phyloP scores from a whole-genome alignment of 257 asterid genomes.

The Nemophila menziesii region DNA sequence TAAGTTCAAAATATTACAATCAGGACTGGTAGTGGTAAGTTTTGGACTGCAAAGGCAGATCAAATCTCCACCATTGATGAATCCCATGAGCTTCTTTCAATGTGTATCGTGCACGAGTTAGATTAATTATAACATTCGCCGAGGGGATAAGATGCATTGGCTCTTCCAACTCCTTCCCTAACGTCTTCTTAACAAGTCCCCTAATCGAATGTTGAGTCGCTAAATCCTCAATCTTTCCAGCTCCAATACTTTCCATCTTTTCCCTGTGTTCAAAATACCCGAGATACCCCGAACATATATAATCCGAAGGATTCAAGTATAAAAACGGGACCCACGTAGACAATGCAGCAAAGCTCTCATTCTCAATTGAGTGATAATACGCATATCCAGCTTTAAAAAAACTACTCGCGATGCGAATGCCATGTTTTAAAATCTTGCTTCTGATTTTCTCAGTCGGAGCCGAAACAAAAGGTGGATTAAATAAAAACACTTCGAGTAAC shows the following conservation, averaged over 20 bases:
- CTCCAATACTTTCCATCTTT: slow-evolving; percentile 71
- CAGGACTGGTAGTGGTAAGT: slow-evolving; percentile 31
- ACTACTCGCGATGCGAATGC: slow-evolving; percentile 72
- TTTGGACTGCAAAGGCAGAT: slow-evolving; percentile 37
- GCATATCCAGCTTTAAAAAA: slow-evolving; percentile 83
- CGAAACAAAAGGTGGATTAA: slow-evolving; percentile 79
- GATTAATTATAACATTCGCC: slow-evolving; percentile 47
- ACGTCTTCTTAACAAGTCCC: slow-evolving; percentile 47
- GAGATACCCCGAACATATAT: slow-evolving; percentile 63
- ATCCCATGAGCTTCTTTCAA: slow-evolving; percentile 88
- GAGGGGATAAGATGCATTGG: slow-evolving; percentile 80
- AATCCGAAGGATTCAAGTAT: slow-evolving; percentile 61
- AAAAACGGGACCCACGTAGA: slow-evolving; percentile 59
- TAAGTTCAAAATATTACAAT: too few relatives aligned
- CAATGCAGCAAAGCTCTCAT: slow-evolving; percentile 33
- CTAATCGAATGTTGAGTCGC: slow-evolving; percentile 82
- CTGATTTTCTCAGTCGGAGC: slow-evolving; percentile 75
- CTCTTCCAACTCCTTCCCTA: slow-evolving; percentile 60
- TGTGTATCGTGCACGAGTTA: slow-evolving; percentile 35
- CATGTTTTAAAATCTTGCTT: slow-evolving; percentile 58
- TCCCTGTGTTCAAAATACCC: slow-evolving; percentile 81
- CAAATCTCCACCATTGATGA: slow-evolving; percentile 90
- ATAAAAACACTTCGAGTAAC: slow-evolving; percentile 51
- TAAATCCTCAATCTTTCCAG: slow-evolving; percentile 51
- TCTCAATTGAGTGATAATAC: slow-evolving; percentile 26